A percentile compares a stretch with the other conserved stretches of the same genome.
Conservation (phyloP, 78 protist genomes). For the Bodo saltans region DNA sequence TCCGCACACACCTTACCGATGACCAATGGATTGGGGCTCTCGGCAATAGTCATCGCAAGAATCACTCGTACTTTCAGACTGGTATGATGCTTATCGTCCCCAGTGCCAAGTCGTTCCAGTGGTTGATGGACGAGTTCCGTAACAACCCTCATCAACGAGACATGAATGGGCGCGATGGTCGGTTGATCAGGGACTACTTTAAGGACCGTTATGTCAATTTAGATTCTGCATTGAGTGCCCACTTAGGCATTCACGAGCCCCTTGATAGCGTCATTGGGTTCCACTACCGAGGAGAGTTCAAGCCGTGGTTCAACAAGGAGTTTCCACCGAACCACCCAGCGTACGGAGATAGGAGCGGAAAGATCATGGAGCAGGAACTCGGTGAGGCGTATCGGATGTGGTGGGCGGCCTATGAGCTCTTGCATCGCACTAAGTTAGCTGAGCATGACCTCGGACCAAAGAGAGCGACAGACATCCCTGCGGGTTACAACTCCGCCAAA, state of each 20-base stretch:
- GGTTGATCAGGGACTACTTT: not conserved
- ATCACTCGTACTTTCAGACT: not conserved
- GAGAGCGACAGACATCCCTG: not conserved
- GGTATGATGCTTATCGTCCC: not conserved
- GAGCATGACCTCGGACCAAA: not conserved
- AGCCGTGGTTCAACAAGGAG: not conserved
- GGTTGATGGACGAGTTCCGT: not conserved
- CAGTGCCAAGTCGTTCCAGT: not conserved
- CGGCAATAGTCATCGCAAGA: not conserved
- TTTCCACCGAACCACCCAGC: not conserved
- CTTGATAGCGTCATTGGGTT: not conserved
- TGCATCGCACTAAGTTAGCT: not conserved
- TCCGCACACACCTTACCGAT: not conserved
- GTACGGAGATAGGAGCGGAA: not conserved
- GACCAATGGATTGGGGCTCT: not conserved
- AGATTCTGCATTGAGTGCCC: not conserved
- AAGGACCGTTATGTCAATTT: not conserved
- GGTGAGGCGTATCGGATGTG: not conserved
- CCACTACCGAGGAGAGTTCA: not conserved
- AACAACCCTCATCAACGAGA: not conserved
- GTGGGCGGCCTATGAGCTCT: not conserved
- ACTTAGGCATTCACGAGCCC: not conserved
- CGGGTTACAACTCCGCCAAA: not conserved
- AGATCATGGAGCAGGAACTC: not conserved
- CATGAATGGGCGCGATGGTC: not conserved